Percentiles rank a stretch among this genome's conserved stretches.
phyloP scores from a whole-genome alignment of 2,329 filamentous ascomycete genomes.

The Colletotrichum viniferum region DNA sequence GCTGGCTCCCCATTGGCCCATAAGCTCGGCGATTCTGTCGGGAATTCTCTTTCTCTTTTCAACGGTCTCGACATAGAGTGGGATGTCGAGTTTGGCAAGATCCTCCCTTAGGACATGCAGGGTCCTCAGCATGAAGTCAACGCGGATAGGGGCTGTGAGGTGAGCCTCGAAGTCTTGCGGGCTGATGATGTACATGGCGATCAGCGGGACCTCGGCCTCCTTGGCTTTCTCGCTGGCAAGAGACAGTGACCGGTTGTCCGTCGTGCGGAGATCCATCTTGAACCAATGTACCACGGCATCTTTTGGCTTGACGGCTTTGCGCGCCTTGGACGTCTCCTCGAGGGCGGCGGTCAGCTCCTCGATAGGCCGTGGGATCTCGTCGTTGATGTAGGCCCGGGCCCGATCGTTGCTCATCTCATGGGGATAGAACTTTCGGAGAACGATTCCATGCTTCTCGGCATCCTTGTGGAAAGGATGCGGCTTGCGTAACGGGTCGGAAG shows the following conservation, averaged over 20 bases:
- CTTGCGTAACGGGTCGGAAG: conserved; percentile 39
- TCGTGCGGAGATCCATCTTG: conserved; percentile 77
- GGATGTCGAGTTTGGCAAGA: conserved; percentile 74
- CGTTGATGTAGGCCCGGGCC: conserved; percentile 74
- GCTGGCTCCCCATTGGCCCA: conserved; percentile 73
- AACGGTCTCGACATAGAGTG: conserved; percentile 76
- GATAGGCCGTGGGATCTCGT: conserved; percentile 74
- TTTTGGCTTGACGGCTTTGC: conserved; percentile 57
- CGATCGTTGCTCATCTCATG: conserved; percentile 84
- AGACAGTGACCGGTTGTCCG: conserved; percentile 75
- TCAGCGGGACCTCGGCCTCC: conserved; percentile 70
- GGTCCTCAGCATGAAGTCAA: conserved; percentile 82
- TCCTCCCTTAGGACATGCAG: conserved; percentile 69
- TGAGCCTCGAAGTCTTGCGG: conserved; percentile 88
- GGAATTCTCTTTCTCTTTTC: conserved; percentile 68
- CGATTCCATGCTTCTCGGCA: conserved; percentile 62
- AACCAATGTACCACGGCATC: conserved; percentile 87
- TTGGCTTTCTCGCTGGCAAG: conserved; percentile 70
- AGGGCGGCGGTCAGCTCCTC: conserved; percentile 68
- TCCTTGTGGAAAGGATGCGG: conserved; percentile 52
- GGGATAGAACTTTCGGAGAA: conserved; percentile 79
- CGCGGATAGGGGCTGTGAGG: conserved; percentile 70
- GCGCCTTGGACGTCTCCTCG: conserved; percentile 58
- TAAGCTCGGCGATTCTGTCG: conserved; percentile 65
- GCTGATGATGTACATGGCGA: conserved; percentile 79